Evolutionary conservation across 176 grass and related monocot genomes (phyloP).

Genomic region (Triticum turgidum): DNA sequence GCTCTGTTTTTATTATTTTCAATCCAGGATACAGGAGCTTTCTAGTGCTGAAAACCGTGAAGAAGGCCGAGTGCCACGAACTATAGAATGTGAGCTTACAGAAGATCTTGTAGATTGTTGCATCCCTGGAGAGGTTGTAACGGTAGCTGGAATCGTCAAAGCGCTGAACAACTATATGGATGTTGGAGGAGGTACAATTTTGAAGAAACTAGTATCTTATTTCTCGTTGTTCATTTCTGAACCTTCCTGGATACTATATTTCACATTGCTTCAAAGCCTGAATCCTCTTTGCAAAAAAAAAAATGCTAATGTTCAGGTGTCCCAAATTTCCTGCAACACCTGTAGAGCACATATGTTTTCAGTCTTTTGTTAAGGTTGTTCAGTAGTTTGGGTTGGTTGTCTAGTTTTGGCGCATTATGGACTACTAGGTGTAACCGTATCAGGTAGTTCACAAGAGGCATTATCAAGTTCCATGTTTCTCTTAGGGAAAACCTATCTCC

Average conservation of each 20-base stretch:
- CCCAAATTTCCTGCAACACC: not conserved
- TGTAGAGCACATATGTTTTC: not conserved
- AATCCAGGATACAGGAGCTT: conserved; percentile 76
- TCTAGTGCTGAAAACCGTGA: conserved; percentile 57
- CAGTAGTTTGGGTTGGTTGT: not conserved
- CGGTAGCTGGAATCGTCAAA: conserved; percentile 85
- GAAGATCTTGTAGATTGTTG: conserved; percentile 98
- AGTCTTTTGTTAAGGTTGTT: conserved; percentile 2
- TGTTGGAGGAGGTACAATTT: conserved; percentile 77
- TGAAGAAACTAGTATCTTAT: conserved; percentile 1
- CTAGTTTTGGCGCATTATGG: not conserved
- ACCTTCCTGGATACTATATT: not conserved
- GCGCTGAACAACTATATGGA: conserved; percentile 90
- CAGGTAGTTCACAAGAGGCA: conserved; percentile 18
- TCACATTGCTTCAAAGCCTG: not conserved
- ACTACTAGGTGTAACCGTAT: not conserved
- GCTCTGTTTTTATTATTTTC: conserved; percentile 25
- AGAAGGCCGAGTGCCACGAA: conserved; percentile 83
- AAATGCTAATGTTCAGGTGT: not conserved
- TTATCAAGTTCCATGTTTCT: not conserved
- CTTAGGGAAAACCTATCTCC: not conserved
- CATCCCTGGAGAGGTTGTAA: conserved; percentile 90
- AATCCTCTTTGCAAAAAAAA: conserved; percentile 6
- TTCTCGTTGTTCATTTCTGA: conserved; percentile 4
- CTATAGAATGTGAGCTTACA: conserved; percentile 83